Evolutionary conservation across 1,284 basidiomycete genomes (phyloP).

Genomic region (Malassezia sp.): DNA sequence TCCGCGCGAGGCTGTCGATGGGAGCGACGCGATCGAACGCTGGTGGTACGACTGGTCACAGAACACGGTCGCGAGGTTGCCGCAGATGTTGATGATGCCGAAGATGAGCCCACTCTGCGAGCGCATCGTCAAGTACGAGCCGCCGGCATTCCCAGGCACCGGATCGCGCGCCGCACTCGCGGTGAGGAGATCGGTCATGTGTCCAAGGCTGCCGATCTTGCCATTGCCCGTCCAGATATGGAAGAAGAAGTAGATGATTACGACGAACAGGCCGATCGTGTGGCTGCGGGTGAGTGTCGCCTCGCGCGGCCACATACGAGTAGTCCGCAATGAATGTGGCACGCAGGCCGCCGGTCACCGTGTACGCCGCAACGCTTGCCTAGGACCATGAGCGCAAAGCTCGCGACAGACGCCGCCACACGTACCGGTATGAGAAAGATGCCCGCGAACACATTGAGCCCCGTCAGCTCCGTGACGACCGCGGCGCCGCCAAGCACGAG

Average conservation of each 20-base stretch:
- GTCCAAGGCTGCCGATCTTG: slow-evolving; percentile 27
- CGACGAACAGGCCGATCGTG: slow-evolving; percentile 32
- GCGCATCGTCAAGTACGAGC: slow-evolving; percentile 61
- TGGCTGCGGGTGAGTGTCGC: too few species aligned
- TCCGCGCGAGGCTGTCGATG: slow-evolving; percentile 70
- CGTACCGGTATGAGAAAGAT: slow-evolving; percentile 41
- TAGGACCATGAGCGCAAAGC: too few species aligned
- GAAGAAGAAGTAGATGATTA: slow-evolving; percentile 53
- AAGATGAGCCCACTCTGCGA: slow-evolving; percentile 72
- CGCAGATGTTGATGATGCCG: slow-evolving; percentile 65
- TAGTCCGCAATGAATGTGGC: slow-evolving; percentile 42
- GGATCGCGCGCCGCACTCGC: slow-evolving; percentile 46
- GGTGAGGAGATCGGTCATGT: slow-evolving; percentile 51
- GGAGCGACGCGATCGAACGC: slow-evolving; percentile 72
- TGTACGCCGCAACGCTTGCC: slow-evolving; percentile 34
- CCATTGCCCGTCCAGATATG: slow-evolving; percentile 59
- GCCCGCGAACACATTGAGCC: slow-evolving; percentile 29
- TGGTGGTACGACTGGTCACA: slow-evolving; percentile 59
- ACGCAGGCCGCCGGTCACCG: slow-evolving; percentile 40
- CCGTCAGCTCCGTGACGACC: slow-evolving; percentile 52
- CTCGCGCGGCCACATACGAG: too few species aligned
- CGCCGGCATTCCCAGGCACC: slow-evolving; percentile 6
- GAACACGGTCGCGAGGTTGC: slow-evolving; percentile 53
- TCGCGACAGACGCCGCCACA: too few species aligned
- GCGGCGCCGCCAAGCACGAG: slow-evolving; percentile 40